Evolutionary conservation across 257 asterid species (phyloP), one percentile per base, ranked within the genome.

Genomic region (Solanum lycopersicoides): DNA sequence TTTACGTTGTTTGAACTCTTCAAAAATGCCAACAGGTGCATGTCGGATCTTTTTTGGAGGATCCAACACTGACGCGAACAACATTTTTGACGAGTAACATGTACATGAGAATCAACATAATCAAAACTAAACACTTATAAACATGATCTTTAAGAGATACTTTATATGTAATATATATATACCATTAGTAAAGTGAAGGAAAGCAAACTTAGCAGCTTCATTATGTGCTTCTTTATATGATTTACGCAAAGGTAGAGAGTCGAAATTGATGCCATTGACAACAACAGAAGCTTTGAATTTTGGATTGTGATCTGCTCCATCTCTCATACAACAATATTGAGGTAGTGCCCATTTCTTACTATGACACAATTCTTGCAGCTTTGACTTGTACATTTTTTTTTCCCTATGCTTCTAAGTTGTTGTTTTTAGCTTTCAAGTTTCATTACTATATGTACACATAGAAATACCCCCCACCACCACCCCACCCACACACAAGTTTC

Each of bases 281-380:
- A 90, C 50, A 5, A 92, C 93, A 25, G 93, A 91, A 83, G 95
- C 95, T 90, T 88, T 93, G 85, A 91, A 93, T 65, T 73, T 87
- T 5, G 93, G 93, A 87, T 56, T 21, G 68, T 93, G 95, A n/a
- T 90, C 93, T 75, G 79, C 63, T 69, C 94, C 95, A 85, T 89
- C 92, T 86, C 72, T 90, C 85, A 89, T 60, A 88, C 83, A 79
- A 20, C 93, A 82, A 90, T 93, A 93, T 44, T 37, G 74, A 25
- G 95, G 94, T 83, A 90, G 37, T 45, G 83, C 89, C 94, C 94
- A 91, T 84, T 83, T 91, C 75, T 83, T 88, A 86, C 86, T 86
- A 53, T 92, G 92, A 69, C 94, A 90, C 86, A 92, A 56, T 37
- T 90, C 93, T 65, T 92, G 93, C 87, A 93, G 89, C 91, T 90